These are phyloP conservation scores for Protomyces lactucae-debilis DNA, from an alignment of 1,139 yeast genomes.

Conservation along the genomic window DNA sequence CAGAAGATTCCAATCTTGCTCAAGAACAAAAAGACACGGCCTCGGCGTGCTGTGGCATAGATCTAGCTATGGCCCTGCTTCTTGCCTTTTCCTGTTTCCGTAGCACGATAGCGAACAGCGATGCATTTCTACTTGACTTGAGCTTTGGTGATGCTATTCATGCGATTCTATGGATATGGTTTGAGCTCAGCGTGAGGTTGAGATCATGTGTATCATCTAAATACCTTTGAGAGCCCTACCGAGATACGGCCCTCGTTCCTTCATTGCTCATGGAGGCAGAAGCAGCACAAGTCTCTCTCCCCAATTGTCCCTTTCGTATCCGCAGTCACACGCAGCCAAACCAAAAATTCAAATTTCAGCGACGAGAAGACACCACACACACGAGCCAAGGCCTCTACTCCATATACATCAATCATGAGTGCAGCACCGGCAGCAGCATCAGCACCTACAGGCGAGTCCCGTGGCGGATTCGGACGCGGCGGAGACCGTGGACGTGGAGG, in stretches of 20 bases:
- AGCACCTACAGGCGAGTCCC: slow-evolving; percentile 15
- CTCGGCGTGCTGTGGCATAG: background rate
- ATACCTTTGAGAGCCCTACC: background rate
- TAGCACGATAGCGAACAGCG: background rate
- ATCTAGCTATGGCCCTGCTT: background rate
- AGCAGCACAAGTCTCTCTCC: background rate
- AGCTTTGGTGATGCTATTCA: background rate
- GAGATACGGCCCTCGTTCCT: background rate
- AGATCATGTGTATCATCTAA: background rate
- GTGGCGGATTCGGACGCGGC: slow-evolving; percentile 24
- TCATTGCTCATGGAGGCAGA: background rate
- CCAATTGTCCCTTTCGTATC: background rate
- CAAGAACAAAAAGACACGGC: slow-evolving; percentile 20
- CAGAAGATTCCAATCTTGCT: slow-evolving; percentile 36
- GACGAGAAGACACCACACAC: background rate
- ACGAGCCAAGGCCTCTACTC: background rate
- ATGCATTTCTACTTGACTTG: background rate
- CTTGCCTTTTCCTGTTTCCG: background rate
- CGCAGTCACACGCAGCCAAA: background rate
- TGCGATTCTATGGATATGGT: background rate
- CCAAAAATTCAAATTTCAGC: background rate
- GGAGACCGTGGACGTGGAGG: slow-evolving; percentile 39
- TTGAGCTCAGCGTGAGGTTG: background rate
- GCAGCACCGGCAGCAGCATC: slow-evolving; percentile 24
- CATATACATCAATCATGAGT: slow-evolving; percentile 3